Conservation (phyloP, 2,329 filamentous ascomycete genomes). For the Epichloe brachyelytri region DNA sequence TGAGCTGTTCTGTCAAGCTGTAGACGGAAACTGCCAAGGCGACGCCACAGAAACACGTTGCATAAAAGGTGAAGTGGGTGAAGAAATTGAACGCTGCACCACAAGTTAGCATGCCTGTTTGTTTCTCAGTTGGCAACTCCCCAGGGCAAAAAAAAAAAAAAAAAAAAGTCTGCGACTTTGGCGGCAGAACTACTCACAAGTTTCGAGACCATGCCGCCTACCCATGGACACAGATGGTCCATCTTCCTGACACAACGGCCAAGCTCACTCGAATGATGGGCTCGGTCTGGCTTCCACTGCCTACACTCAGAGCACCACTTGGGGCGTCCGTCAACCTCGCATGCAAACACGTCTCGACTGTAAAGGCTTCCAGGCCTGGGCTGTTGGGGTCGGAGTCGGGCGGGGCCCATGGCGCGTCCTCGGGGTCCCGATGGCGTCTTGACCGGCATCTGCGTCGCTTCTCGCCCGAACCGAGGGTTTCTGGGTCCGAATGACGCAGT, state of each 20-base stretch:
- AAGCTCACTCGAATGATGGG: slow-evolving; percentile 76
- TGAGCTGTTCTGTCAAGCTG: slow-evolving; percentile 43
- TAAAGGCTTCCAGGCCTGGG: slow-evolving; percentile 61
- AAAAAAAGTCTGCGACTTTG: too few relatives aligned
- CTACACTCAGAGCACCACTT: slow-evolving; percentile 75
- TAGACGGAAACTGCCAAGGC: slow-evolving; percentile 51
- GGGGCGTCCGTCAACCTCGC: slow-evolving; percentile 70
- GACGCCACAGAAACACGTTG: slow-evolving; percentile 52
- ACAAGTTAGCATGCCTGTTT: neutral
- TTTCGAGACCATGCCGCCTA: slow-evolving; percentile 85
- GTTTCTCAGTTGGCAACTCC: neutral
- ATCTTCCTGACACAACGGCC: slow-evolving; percentile 75
- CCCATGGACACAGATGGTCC: slow-evolving; percentile 95
- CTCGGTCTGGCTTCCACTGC: slow-evolving; percentile 78
- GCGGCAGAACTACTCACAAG: slow-evolving; percentile 34
- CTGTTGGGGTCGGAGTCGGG: slow-evolving; percentile 43
- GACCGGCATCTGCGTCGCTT: slow-evolving; percentile 4
- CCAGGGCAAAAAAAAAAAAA: too few relatives aligned
- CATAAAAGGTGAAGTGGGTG: slow-evolving; percentile 71
- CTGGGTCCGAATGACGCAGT: slow-evolving; percentile 21
- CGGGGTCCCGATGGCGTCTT: slow-evolving; percentile 12
- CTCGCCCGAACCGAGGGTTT: slow-evolving; percentile 14
- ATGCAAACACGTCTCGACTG: slow-evolving; percentile 70
- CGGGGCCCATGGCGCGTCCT: slow-evolving; percentile 19
- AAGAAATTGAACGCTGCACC: slow-evolving; percentile 73